These are phyloP conservation scores for Zygosaccharomyces pseudobailii DNA, from an alignment of 1,139 yeast genomes.

Conservation along the genomic window DNA sequence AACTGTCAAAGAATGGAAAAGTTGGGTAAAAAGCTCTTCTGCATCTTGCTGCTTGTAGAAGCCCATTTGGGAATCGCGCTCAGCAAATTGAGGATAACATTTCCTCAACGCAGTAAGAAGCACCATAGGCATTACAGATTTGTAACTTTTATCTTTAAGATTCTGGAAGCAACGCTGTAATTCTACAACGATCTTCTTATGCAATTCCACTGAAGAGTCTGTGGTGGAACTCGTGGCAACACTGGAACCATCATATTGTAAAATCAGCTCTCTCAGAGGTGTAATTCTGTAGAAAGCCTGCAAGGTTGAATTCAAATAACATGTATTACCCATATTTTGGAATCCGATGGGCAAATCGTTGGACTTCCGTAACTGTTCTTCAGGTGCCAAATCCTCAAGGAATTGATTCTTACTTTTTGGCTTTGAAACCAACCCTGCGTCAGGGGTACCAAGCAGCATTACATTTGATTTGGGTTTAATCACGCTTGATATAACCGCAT, in stretches of 20 bases:
- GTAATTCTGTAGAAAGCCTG: slow-evolving; percentile 69
- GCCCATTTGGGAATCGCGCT: slow-evolving; percentile 59
- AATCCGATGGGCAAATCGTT: slow-evolving; percentile 72
- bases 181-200: slow-evolving; percentile 37
- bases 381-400: slow-evolving; percentile 59
- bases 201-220: slow-evolving; percentile 27
- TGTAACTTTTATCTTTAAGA: slow-evolving; percentile 42
- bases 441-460: slow-evolving; percentile 93
- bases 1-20: slow-evolving; percentile 51
- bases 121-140: slow-evolving; percentile 53
- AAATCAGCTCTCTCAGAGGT: slow-evolving; percentile 28
- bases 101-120: slow-evolving; percentile 61
- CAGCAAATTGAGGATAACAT: slow-evolving; percentile 84
- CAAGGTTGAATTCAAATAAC: slow-evolving; percentile 85
- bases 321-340: slow-evolving; percentile 86
- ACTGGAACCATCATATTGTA: slow-evolving; percentile 20
- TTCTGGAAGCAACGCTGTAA: slow-evolving; percentile 37
- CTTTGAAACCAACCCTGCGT: slow-evolving; percentile 54
- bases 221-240: slow-evolving; percentile 20
- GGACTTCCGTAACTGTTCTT: slow-evolving; percentile 37
- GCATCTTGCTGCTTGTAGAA: slow-evolving; percentile 94
- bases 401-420: slow-evolving; percentile 56
- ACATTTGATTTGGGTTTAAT: slow-evolving; percentile 64
- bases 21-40: slow-evolving; percentile 88
- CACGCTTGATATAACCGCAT: slow-evolving; percentile 37